Conservation (phyloP, 768 basidiomycete species). For the Panellus pusillus region DNA sequence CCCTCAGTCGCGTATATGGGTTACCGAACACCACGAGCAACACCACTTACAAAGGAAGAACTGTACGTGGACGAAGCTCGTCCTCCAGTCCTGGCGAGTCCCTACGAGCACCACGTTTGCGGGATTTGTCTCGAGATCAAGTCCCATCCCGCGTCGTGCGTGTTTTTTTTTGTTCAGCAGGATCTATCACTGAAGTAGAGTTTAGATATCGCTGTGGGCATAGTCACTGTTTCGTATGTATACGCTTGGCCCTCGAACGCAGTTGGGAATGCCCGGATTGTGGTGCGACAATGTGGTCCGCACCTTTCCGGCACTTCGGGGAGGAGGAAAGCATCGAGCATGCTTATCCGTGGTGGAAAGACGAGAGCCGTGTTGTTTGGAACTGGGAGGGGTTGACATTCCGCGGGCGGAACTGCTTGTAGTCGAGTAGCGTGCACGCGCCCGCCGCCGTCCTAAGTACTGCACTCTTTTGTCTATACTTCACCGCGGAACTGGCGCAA, state of each 20-base stretch:
- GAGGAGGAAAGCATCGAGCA: not conserved
- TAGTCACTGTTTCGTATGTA: constrained; percentile 3
- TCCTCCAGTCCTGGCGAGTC: not conserved
- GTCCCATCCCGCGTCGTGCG: not conserved
- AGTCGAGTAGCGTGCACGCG: too few species aligned
- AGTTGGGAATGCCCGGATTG: constrained; percentile 6
- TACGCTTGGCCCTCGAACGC: not conserved
- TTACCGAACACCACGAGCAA: not conserved
- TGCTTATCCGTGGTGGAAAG: not conserved
- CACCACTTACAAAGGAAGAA: not conserved
- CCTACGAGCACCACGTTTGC: not conserved
- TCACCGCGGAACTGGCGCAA: too few species aligned
- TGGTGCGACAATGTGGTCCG: not conserved
- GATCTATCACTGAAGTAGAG: too few species aligned
- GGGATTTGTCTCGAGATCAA: not conserved
- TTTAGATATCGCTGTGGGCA: constrained; percentile 2
- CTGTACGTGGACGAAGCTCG: not conserved
- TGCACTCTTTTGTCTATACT: too few species aligned
- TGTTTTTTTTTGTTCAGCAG: too few species aligned
- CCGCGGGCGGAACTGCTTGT: not conserved
- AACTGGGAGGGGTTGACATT: not conserved
- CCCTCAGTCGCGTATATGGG: not conserved
- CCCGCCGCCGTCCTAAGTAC: too few species aligned
- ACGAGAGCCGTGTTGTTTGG: not conserved
- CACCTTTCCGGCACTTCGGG: not conserved